Conservation (phyloP, 2,329 filamentous ascomycete genomes). For the Trichoderma aggressivum region DNA sequence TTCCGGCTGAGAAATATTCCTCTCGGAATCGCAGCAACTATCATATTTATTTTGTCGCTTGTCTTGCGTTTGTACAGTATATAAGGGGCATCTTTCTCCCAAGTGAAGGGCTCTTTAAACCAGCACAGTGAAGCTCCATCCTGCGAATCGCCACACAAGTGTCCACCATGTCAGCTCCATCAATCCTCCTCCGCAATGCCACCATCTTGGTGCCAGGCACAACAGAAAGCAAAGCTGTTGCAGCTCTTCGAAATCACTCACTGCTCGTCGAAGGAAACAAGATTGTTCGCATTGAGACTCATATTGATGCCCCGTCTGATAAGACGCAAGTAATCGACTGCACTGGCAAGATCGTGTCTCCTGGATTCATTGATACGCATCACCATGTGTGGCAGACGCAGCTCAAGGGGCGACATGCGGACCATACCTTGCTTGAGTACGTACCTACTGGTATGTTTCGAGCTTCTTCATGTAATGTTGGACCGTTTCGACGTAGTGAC, state of each 20-base stretch:
- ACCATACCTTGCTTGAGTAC: conserved; percentile 7
- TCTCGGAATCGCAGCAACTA: neutral
- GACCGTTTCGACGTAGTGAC: neutral
- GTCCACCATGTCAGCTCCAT: neutral
- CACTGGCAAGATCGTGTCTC: conserved; percentile 36
- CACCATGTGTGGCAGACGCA: conserved; percentile 45
- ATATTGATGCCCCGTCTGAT: neutral
- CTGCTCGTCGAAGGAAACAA: conserved; percentile 1
- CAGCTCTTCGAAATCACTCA: neutral
- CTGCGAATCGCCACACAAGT: neutral
- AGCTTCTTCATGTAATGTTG: neutral
- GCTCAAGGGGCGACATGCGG: conserved; percentile 24
- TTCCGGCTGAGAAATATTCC: conserved; percentile 2
- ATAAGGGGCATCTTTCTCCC: neutral
- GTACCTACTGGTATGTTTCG: neutral
- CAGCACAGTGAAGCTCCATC: neutral
- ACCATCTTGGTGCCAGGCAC: neutral
- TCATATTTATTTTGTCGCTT: neutral
- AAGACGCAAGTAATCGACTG: conserved; percentile 31
- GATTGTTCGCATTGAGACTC: neutral
- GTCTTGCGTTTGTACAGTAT: neutral
- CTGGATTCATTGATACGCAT: conserved; percentile 44
- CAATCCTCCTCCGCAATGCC: conserved; percentile 13
- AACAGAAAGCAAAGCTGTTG: neutral
- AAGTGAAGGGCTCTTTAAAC: neutral